Evolutionary conservation across 768 basidiomycete species (phyloP), one percentile per base, ranked within the genome.

Genomic region (Psilocybe tampanensis): DNA sequence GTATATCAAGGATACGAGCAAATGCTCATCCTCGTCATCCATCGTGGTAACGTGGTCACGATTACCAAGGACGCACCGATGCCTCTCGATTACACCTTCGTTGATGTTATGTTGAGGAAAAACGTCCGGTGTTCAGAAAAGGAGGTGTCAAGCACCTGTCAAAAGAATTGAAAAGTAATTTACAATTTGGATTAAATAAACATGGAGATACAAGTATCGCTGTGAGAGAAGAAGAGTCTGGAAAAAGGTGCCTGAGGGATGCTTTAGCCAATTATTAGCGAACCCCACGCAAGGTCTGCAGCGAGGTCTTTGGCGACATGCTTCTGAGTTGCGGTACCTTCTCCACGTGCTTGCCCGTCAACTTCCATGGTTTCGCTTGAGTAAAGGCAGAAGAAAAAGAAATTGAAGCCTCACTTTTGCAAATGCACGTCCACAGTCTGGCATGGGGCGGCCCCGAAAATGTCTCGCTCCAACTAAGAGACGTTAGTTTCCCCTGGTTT

Each of bases 381-480:
- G 53, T 21, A 52, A 36, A 39, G 44, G 22, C 45, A 59, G 23
- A 59, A 48, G 61, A 34, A 64, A 43, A 44, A 57, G 29, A 23
- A 15, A 44, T 26, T 49, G 17, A 58, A 52, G 42, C 48, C 66
- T 62, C 60, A 86, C 88, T 79, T 76, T 84, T 87, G 69, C 86
- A 89, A 5, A 78, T 60, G 2, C 74, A 78, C 1, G 75, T 86
- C 87, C 87, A 89, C 36, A 68, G 64, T 6, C 79, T 80, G 2
- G 68, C 70, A 52, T 85, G 76, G 12, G 68, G 70, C 0, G 75
- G 74, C 0, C 85, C 86, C 9, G 68, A 68, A 5, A 62, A 66
- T 0, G 71, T 74, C 44, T 86, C 83, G 19, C 74, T 64, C 85
- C 86, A 90, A 62, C 78, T 84, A 24, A 89, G 74, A 24, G 80